Evolutionary conservation across 192 early-diverging fungal species (phyloP), one percentile per base, ranked within the genome.

Genomic region (Kickxella alabastrina): DNA sequence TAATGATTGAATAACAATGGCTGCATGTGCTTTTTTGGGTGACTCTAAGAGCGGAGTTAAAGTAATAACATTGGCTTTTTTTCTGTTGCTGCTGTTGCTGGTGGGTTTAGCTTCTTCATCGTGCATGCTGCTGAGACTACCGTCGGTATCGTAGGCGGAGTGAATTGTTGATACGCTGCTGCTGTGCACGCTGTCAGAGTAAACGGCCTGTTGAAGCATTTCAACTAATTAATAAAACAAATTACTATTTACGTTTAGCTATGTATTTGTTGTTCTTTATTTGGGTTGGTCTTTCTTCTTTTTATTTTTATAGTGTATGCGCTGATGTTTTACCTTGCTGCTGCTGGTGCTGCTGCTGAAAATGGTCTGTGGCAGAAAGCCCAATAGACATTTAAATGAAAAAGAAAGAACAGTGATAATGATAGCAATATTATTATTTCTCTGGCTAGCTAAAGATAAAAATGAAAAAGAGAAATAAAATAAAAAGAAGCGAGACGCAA

Each of bases 21-120:
- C n/a, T n/a, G n/a, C n/a, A n/a, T n/a, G n/a, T n/a, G n/a, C n/a
- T n/a, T n/a, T n/a, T n/a, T n/a, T n/a, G n/a, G n/a, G n/a, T n/a
- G n/a, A n/a, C n/a, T n/a, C n/a, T n/a, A n/a, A n/a, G n/a, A n/a
- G n/a, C n/a, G n/a, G n/a, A n/a, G n/a, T n/a, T n/a, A n/a, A n/a
- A n/a, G n/a, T n/a, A n/a, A n/a, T n/a, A n/a, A n/a, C n/a, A n/a
- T n/a, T n/a, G n/a, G 48, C 61, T 59, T 18, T 75, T 64, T 1
- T 63, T 56, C 9, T 54, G 57, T 10, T 55, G 45, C 46, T 19
- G 17, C 25, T 50, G 29, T 7, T 34, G 4, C 18, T 31, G 31
- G 0, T 34, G 6, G 15, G 1, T 13, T 14, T 8, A 32, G 17
- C n/a, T 39, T 39, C 37, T 8, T 6, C 6, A 12, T 12, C 31